Conservation (phyloP, 2,329 filamentous ascomycete genomes). For the Aspergillus sp. region DNA sequence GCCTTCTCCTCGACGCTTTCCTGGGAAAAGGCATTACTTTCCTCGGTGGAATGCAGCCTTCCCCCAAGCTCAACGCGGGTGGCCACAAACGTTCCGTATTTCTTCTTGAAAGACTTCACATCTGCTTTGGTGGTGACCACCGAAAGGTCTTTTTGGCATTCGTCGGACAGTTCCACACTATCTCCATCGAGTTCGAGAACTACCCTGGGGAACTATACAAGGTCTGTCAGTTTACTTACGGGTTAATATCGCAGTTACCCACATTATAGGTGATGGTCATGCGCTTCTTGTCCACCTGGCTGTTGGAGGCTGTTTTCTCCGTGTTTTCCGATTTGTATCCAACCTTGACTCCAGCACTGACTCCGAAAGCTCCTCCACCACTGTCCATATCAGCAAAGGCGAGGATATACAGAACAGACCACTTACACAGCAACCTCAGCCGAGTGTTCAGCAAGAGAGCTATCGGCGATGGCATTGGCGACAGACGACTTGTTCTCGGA, state of each 20-base stretch:
- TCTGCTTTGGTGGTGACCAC: neutral
- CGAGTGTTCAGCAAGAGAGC: neutral
- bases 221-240: neutral
- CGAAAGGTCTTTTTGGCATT: conserved; percentile 2
- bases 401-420: neutral
- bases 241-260: neutral
- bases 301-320: neutral
- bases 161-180: conserved; percentile 3
- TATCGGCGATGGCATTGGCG: neutral
- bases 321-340: neutral
- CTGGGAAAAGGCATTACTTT: neutral
- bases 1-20: conserved; percentile 1
- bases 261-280: conserved; percentile 8
- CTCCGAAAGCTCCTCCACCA: neutral
- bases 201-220: conserved; percentile 2
- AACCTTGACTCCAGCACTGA: neutral
- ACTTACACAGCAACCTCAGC: neutral
- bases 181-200: conserved; percentile 3
- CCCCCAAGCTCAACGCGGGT: conserved; percentile 4
- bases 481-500: neutral
- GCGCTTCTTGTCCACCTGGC: neutral
- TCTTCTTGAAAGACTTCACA: conserved; percentile 1
- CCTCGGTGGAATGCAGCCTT: conserved; percentile 3
- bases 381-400: neutral
- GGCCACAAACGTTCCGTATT: conserved; percentile 5